Evolutionary conservation across 1,284 basidiomycete genomes (phyloP).

Genomic region (Cerioporus squamosus): DNA sequence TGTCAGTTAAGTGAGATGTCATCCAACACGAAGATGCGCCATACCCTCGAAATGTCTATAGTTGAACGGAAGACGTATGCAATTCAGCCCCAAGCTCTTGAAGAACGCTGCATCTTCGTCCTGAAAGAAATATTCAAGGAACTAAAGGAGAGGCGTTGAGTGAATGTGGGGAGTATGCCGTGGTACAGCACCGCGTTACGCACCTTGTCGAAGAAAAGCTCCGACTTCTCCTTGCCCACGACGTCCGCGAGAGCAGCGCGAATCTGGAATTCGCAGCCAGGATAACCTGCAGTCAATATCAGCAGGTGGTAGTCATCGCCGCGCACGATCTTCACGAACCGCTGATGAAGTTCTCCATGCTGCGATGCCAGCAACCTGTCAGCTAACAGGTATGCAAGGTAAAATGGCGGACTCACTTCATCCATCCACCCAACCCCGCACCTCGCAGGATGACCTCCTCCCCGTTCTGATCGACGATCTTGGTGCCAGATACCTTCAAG

Average conservation of each 20-base stretch:
- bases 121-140: conserved; percentile 78
- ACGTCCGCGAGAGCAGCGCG: conserved; percentile 70
- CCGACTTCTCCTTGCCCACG: conserved; percentile 69
- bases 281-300: conserved; percentile 45
- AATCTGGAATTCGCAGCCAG: conserved; percentile 69
- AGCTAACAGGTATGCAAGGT: not conserved
- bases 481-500: conserved; percentile 12
- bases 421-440: conserved; percentile 74
- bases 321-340: conserved; percentile 32
- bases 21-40: not conserved
- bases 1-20: not conserved
- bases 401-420: conserved; percentile 52
- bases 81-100: conserved; percentile 72
- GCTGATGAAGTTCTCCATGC: conserved; percentile 70
- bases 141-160: conserved; percentile 42
- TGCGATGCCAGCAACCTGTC: conserved; percentile 18
- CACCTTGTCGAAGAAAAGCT: conserved; percentile 81
- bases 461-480: conserved; percentile 56
- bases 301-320: not conserved
- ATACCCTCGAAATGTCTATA: conserved; percentile 66
- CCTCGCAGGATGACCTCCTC: conserved; percentile 65
- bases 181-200: not conserved
- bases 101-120: conserved; percentile 74
- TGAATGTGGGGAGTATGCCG: not conserved
- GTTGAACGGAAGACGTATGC: conserved; percentile 70